phyloP scores from a whole-genome alignment of 371 early-diverging fungal genomes.

The Lichtheimia ornata region DNA sequence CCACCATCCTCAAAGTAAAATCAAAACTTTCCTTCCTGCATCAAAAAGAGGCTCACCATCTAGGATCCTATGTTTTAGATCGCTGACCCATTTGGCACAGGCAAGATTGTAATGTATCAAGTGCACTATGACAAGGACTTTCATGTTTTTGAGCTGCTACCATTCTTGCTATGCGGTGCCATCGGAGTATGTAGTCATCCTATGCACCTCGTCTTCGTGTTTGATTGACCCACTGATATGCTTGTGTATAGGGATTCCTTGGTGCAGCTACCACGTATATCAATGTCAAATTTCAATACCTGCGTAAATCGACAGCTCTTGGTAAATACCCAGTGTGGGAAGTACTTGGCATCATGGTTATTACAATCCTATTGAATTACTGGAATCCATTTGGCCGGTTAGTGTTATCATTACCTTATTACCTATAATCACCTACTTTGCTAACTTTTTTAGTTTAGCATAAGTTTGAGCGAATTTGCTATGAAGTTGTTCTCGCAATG shows the following conservation, averaged over 20 bases:
- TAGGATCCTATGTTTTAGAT: slow-evolving; percentile 43
- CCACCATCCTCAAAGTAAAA: slow-evolving; percentile 73
- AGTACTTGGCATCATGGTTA: slow-evolving; percentile 68
- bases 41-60: neutral
- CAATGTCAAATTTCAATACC: slow-evolving; percentile 66
- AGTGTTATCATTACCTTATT: neutral
- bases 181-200: slow-evolving; percentile 64
- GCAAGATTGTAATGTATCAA: slow-evolving; percentile 90
- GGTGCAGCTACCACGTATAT: slow-evolving; percentile 81
- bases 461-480: slow-evolving; percentile 78
- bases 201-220: neutral
- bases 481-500: slow-evolving; percentile 85
- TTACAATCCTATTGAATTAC: slow-evolving; percentile 74
- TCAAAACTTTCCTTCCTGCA: neutral
- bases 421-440: too few relatives aligned
- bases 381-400: slow-evolving; percentile 74
- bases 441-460: slow-evolving; percentile 16
- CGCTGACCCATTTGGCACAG: slow-evolving; percentile 87
- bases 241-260: slow-evolving; percentile 70
- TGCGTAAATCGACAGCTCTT: slow-evolving; percentile 55
- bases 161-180: slow-evolving; percentile 79
- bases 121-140: slow-evolving; percentile 85
- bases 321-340: slow-evolving; percentile 66
- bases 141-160: slow-evolving; percentile 83
- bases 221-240: too few relatives aligned